phyloP scores from a whole-genome alignment of 116 monocot species.

The Papilionanthe hybrid region DNA sequence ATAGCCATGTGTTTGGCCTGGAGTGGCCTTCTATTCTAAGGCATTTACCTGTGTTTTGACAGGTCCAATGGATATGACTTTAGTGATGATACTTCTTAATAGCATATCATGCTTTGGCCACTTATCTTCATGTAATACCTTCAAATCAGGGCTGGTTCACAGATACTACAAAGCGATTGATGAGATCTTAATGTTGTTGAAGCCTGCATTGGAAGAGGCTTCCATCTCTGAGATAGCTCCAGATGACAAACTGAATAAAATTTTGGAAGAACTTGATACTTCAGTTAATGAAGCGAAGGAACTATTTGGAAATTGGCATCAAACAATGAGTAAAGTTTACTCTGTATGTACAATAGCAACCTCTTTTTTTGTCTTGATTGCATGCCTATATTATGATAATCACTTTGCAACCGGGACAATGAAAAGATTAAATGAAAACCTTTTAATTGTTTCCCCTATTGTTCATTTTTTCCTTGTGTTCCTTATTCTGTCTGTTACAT shows the following conservation, averaged over 20 bases:
- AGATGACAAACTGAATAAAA: slow-evolving; percentile 42
- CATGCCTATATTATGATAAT: no score
- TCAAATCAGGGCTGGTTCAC: slow-evolving; percentile 38
- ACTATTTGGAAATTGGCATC: slow-evolving; percentile 58
- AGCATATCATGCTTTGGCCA: slow-evolving; percentile 38
- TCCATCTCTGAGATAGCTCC: slow-evolving; percentile 24
- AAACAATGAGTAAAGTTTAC: slow-evolving; percentile 77
- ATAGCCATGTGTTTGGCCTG: not conserved
- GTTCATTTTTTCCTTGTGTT: not conserved
- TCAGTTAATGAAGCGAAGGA: slow-evolving; percentile 42
- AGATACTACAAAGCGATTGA: slow-evolving; percentile 57
- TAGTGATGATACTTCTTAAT: slow-evolving; percentile 34
- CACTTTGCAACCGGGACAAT: no score
- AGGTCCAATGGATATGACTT: slow-evolving; percentile 52
- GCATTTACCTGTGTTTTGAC: slow-evolving; percentile 4
- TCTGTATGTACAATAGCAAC: slow-evolving; percentile 44
- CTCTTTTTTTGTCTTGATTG: slow-evolving; percentile 2
- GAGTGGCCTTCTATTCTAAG: not conserved
- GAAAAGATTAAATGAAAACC: no score
- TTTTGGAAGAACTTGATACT: slow-evolving; percentile 47
- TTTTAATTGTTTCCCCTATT: not conserved
- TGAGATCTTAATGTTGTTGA: slow-evolving; percentile 52
- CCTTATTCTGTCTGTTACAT: not conserved
- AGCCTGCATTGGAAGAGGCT: slow-evolving; percentile 43
- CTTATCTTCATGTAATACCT: slow-evolving; percentile 40